These are phyloP conservation scores for Hordeum marinum DNA, from an alignment of 176 grass and related monocot genomes.

Conservation along the genomic window DNA sequence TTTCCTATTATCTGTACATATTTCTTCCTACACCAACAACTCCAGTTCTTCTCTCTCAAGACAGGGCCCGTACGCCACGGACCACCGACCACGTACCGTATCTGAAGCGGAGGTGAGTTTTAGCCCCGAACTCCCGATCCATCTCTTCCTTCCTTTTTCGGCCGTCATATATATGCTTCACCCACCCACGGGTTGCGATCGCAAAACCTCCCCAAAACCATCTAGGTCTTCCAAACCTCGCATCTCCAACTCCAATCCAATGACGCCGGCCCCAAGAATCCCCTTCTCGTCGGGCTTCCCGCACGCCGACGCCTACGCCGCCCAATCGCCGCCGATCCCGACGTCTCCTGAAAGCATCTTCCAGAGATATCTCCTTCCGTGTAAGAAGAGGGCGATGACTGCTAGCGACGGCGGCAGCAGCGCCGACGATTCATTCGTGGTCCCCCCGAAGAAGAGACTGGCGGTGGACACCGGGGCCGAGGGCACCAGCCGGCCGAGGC, in stretches of 20 bases:
- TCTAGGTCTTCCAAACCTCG: not conserved
- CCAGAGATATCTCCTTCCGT: not conserved
- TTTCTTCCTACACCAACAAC: too few relatives aligned
- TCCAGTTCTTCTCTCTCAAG: too few relatives aligned
- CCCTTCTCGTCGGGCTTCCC: not conserved
- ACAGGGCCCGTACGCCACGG: too few relatives aligned
- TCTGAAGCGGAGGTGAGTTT: not conserved
- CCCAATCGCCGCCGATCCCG: not conserved
- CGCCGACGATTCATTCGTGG: not conserved
- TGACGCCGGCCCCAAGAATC: not conserved
- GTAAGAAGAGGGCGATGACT: not conserved
- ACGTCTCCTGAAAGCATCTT: not conserved
- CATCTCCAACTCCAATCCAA: not conserved
- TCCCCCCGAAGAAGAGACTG: not conserved
- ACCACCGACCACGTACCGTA: not conserved
- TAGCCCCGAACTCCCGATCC: not conserved
- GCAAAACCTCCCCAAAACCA: not conserved
- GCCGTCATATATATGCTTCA: not conserved
- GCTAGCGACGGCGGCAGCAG: too few relatives aligned
- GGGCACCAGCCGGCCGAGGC: not conserved
- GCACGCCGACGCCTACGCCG: not conserved
- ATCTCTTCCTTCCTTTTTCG: not conserved
- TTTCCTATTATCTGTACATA: too few relatives aligned
- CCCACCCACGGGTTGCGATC: not conserved
- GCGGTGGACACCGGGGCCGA: not conserved